Base-by-base conservation (phyloP, 495 filamentous ascomycete genomes). In the Podospora conica region DNA sequence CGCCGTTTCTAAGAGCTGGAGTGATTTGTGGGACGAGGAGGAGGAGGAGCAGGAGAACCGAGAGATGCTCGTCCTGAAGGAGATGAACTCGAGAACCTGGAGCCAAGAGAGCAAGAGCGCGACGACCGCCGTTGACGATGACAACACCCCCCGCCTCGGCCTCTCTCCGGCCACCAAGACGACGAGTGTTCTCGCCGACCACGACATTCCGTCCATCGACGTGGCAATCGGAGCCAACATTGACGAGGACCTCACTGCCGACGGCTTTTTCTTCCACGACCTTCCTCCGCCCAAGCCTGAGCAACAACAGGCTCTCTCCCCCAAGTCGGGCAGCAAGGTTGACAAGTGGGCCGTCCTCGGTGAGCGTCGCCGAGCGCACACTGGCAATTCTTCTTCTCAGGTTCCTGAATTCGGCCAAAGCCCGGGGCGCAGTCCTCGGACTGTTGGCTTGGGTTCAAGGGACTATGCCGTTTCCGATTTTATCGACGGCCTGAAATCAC, bases 1-100 rank as follows among this genome's bases (percentile, higher is more conserved):
- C 3, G 79, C 85, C 21, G 90, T 93, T 11, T 95, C 93, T 27
- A 96, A 97, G 86, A 97, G 93, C 82, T 97, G 93, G 93, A 95
- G 92, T 70, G 93, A 97, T 77, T 82, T 97, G 69, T 97, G 91
- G 88, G 93, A 97, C 64, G 93, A 97, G 76, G 93, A 97, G 61
- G 88, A 90, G 69, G 88, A 95, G 69, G 83, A 84, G 20, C 85
- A 90, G 75, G 80, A 81, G 55, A 83, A 86, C 64, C 83, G 85
- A 58, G 83, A 83, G 18, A 63, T 90, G 59, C 79, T 87, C 68
- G 76, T 83, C 64, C 83, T 89, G 40, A 88, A 88, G 72, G 87
- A 89, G 76, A 83, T 90, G 75, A 92, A 92, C 74, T 87, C 88
- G 74, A 84, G 90, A 65, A 92, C 88, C 69, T 93, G 87, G 87